Conservation (phyloP, 2,329 filamentous ascomycete species). For the Gyromitra esculenta region DNA sequence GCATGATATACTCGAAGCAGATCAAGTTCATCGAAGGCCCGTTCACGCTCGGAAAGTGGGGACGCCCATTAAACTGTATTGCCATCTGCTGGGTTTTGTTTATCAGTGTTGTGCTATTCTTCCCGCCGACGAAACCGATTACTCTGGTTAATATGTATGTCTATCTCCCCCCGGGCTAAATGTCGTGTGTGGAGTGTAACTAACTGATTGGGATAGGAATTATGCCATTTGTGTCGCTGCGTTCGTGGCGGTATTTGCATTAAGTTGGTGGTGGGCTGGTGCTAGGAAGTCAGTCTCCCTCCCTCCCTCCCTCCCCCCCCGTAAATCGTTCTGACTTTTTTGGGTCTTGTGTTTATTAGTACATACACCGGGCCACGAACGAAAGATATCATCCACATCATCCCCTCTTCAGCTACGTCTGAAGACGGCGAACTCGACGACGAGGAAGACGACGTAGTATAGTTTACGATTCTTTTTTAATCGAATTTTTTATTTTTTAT, state of each 20-base stretch:
- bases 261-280: slow-evolving; percentile 63
- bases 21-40: slow-evolving; percentile 69
- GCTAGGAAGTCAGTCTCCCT: slow-evolving; percentile 54
- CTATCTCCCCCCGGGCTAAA: not conserved
- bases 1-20: slow-evolving; percentile 66
- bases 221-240: slow-evolving; percentile 64
- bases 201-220: slow-evolving; percentile 60
- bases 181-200: slow-evolving; percentile 2
- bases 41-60: slow-evolving; percentile 68
- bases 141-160: slow-evolving; percentile 65
- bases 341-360: slow-evolving; percentile 58
- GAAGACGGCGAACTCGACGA: slow-evolving; percentile 28
- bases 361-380: slow-evolving; percentile 70
- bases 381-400: slow-evolving; percentile 64
- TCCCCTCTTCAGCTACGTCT: slow-evolving; percentile 57
- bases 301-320: slow-evolving; percentile 2
- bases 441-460: slow-evolving; percentile 21
- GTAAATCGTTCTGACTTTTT: slow-evolving; percentile 38
- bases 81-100: slow-evolving; percentile 71
- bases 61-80: slow-evolving; percentile 66
- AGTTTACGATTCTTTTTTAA: not conserved
- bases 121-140: slow-evolving; percentile 64
- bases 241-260: slow-evolving; percentile 65
- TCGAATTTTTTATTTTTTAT: too few species aligned
- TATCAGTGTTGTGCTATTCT: slow-evolving; percentile 71